phyloP scores from a whole-genome alignment of 352 stramenopile species.

The Pythium chondricola region DNA sequence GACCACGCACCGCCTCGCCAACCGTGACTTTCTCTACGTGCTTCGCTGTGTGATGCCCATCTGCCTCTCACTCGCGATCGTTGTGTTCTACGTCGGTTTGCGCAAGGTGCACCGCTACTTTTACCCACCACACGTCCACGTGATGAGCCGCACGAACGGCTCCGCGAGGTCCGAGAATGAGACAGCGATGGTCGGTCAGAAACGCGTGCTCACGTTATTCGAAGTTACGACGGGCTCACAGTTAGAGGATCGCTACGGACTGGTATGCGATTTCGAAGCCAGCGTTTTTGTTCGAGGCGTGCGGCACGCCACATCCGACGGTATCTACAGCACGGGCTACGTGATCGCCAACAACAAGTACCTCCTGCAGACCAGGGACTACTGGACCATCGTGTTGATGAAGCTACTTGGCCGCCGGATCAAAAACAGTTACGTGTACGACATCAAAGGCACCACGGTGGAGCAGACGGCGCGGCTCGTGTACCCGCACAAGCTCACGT shows the following conservation, averaged over 20 bases:
- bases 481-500: slow-evolving; percentile 22
- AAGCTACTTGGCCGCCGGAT: slow-evolving; percentile 13
- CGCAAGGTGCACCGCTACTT: too few relatives aligned
- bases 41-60: too few relatives aligned
- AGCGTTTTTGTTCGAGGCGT: slow-evolving; percentile 28
- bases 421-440: slow-evolving; percentile 25
- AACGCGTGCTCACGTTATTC: slow-evolving; percentile 24
- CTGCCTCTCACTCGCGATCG: too few relatives aligned
- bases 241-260: slow-evolving; percentile 17
- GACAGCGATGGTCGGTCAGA: slow-evolving; percentile 4
- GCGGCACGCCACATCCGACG: slow-evolving; percentile 24
- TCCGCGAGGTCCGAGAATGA: slow-evolving; percentile 10
- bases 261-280: slow-evolving; percentile 24
- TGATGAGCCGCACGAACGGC: too few relatives aligned
- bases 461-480: slow-evolving; percentile 19
- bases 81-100: too few relatives aligned
- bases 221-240: slow-evolving; percentile 21
- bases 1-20: too few relatives aligned
- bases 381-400: slow-evolving; percentile 22
- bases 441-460: slow-evolving; percentile 18
- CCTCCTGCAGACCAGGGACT: slow-evolving; percentile 21
- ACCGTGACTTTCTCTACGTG: too few relatives aligned
- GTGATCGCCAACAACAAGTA: slow-evolving; percentile 31
- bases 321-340: slow-evolving; percentile 26
- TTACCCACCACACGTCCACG: too few relatives aligned